Conservation (phyloP, 345 rosid genomes). For the Cardiospermum halicacabum region DNA sequence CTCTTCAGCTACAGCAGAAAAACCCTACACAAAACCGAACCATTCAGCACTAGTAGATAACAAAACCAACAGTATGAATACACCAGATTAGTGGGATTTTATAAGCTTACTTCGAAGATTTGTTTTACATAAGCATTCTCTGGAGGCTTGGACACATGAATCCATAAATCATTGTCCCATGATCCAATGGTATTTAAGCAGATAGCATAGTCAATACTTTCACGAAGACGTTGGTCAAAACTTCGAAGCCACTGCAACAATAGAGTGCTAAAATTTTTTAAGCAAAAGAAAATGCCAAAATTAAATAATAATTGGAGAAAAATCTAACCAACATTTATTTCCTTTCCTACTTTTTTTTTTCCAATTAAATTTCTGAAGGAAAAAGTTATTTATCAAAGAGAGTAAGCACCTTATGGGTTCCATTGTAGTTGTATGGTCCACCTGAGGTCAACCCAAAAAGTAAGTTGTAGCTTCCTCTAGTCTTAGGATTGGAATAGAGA, state of each 20-base stretch:
- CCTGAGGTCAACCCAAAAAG: conserved; percentile 95
- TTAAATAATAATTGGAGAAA: conserved; percentile 3
- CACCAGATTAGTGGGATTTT: background rate
- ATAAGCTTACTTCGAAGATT: conserved; percentile 70
- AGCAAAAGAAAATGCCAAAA: conserved; percentile 1
- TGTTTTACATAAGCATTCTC: conserved; percentile 87
- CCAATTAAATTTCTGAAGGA: background rate
- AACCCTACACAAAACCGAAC: conserved; percentile 46
- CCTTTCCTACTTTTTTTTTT: background rate
- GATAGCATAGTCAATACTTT: conserved; percentile 94
- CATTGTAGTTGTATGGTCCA: conserved; percentile 96
- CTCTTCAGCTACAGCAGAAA: conserved; percentile 76
- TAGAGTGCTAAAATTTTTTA: conserved; percentile 12
- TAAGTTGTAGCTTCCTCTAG: conserved; percentile 90
- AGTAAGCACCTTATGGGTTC: conserved; percentile 80
- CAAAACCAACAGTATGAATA: conserved; percentile 13
- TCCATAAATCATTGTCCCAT: conserved; percentile 61
- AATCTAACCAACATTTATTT: too few relatives aligned
- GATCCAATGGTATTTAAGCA: conserved; percentile 95
- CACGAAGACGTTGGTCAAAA: conserved; percentile 94
- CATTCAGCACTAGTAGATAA: conserved; percentile 20
- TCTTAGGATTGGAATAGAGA: conserved; percentile 89
- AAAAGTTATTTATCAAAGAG: conserved; percentile 12
- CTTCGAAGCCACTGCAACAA: conserved; percentile 88
- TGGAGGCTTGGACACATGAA: conserved; percentile 95